These are phyloP conservation scores for Cladophialophora bantiana DNA, from an alignment of 2,329 filamentous ascomycete species.

Conservation along the genomic window DNA sequence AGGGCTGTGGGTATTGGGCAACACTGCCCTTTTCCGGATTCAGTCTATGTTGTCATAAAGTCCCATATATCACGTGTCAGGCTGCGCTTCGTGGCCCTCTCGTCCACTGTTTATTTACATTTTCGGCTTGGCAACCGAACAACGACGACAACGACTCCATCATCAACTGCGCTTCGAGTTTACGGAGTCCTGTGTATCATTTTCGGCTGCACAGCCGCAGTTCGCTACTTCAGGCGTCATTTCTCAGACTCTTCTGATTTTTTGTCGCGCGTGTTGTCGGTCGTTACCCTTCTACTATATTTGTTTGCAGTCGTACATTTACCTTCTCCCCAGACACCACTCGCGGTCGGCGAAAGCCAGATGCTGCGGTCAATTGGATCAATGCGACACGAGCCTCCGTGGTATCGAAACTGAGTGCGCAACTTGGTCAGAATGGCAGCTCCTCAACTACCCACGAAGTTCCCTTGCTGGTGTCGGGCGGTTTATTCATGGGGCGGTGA, in stretches of 20 bases:
- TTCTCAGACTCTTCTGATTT: neutral
- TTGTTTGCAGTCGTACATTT: neutral
- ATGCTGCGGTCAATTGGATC: constrained; percentile 23
- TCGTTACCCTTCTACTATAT: neutral
- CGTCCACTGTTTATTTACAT: constrained; percentile 4
- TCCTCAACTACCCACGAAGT: constrained; percentile 71
- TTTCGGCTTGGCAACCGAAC: neutral
- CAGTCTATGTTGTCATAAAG: neutral
- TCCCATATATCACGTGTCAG: neutral
- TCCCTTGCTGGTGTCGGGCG: constrained; percentile 90
- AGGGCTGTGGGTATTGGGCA: too few species aligned
- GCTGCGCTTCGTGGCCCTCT: neutral
- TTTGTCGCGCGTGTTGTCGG: neutral
- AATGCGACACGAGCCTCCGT: constrained; percentile 17
- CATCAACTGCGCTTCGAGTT: neutral
- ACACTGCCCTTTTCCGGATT: neutral
- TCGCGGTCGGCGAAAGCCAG: constrained; percentile 11
- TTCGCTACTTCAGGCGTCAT: neutral
- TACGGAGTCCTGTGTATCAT: neutral
- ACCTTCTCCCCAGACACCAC: neutral
- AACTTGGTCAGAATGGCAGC: constrained; percentile 38
- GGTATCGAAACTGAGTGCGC: neutral
- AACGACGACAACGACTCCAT: constrained; percentile 3
- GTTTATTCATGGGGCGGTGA: constrained; percentile 95
- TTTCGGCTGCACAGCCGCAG: neutral